phyloP scores from a whole-genome alignment of 352 stramenopile species.

The Phytopythium sindhum region DNA sequence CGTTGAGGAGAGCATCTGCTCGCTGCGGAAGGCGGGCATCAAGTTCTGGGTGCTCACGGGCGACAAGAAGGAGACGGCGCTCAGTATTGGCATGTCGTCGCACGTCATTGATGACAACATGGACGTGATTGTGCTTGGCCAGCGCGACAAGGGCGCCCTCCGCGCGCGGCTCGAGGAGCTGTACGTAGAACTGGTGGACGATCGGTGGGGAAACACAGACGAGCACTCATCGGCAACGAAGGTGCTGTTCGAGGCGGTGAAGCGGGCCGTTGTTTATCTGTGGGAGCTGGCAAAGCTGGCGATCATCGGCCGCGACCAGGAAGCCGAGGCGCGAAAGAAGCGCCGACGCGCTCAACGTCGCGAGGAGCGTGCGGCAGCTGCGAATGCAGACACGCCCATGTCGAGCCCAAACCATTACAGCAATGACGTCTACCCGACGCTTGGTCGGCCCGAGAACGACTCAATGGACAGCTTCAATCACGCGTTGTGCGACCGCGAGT shows the following conservation, averaged over 20 bases:
- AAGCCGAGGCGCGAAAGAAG: conserved; percentile 67
- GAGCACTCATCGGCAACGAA: conserved; percentile 73
- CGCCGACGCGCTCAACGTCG: conserved; percentile 47
- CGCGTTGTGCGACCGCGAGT: conserved; percentile 57
- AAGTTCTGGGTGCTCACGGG: conserved; percentile 96
- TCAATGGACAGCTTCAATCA: conserved; percentile 56
- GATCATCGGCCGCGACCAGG: conserved; percentile 67
- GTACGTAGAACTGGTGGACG: conserved; percentile 85
- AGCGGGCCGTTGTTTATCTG: conserved; percentile 58
- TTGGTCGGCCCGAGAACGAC: conserved; percentile 38
- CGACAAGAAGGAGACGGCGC: conserved; percentile 86
- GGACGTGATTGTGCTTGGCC: conserved; percentile 84
- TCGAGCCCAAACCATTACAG: conserved; percentile 40
- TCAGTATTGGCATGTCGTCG: conserved; percentile 88
- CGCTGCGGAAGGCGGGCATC: conserved; percentile 92
- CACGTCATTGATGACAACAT: conserved; percentile 90
- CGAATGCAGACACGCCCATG: conserved; percentile 24
- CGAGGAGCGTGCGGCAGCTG: conserved; percentile 32
- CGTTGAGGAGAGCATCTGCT: conserved; percentile 90
- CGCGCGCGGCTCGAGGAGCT: conserved; percentile 78
- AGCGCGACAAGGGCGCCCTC: conserved; percentile 75
- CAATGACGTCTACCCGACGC: conserved; percentile 67
- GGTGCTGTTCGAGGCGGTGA: conserved; percentile 77
- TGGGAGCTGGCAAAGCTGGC: conserved; percentile 69
- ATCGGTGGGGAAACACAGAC: conserved; percentile 79